Percentiles rank a stretch among this genome's conserved stretches.
Evolutionary conservation across 2,329 filamentous ascomycete genomes (phyloP).

Genomic region (Botrytis paeoniae): DNA sequence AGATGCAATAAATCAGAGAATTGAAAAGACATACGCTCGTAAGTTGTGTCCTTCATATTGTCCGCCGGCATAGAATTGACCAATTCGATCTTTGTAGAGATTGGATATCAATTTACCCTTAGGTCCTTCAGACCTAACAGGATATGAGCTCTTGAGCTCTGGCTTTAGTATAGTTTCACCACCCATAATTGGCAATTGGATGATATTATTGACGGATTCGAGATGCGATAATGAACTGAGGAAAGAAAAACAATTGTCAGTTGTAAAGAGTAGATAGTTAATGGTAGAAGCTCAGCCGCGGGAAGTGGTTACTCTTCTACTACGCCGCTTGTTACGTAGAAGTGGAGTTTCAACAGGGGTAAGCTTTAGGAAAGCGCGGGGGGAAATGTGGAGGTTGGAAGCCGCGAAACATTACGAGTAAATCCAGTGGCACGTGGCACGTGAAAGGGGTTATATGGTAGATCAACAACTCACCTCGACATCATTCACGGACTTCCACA

Average conservation of each 20-base stretch:
- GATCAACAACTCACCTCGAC: slow-evolving; percentile 18
- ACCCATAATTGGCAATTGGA: slow-evolving; percentile 35
- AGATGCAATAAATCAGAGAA: neutral
- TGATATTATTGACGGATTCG: slow-evolving; percentile 20
- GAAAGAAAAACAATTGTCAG: neutral
- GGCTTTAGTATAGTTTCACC: slow-evolving; percentile 34
- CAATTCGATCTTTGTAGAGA: slow-evolving; percentile 82
- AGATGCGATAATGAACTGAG: neutral
- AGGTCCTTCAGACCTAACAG: slow-evolving; percentile 41
- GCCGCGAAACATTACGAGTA: neutral
- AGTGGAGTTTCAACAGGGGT: slow-evolving; percentile 13
- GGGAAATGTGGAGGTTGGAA: neutral
- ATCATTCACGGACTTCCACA: slow-evolving; percentile 3
- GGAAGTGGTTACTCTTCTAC: neutral
- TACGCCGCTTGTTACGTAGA: slow-evolving; percentile 20
- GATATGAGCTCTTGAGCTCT: slow-evolving; percentile 35
- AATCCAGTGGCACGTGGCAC: neutral
- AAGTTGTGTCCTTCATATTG: slow-evolving; percentile 77
- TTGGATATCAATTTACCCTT: slow-evolving; percentile 77
- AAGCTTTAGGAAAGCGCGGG: slow-evolving; percentile 17
- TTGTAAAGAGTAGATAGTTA: neutral
- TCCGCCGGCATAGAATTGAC: slow-evolving; percentile 73
- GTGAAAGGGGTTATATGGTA: slow-evolving; percentile 5
- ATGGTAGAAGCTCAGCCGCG: slow-evolving; percentile 1
- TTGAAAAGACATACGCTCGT: slow-evolving; percentile 54